Conservation (phyloP, 495 filamentous ascomycete genomes). For the Aspergillus ellipticus region DNA sequence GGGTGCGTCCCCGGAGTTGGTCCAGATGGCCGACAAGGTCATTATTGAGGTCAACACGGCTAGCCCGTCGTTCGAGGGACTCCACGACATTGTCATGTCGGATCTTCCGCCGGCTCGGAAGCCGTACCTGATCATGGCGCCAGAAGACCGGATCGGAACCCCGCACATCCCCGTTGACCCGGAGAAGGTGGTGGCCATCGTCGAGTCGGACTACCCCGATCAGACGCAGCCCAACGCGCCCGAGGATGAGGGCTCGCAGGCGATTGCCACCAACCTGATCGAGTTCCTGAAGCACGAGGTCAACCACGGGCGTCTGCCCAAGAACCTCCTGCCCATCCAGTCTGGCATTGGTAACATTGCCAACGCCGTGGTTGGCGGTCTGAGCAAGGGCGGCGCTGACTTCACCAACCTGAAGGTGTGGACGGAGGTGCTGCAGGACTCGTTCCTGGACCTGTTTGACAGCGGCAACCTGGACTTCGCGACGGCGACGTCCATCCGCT, state of each 20-base stretch:
- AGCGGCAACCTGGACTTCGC: constrained; percentile 86
- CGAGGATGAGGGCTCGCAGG: constrained; percentile 65
- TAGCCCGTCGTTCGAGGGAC: constrained; percentile 77
- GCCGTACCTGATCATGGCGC: constrained; percentile 80
- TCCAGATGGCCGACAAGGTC: constrained; percentile 89
- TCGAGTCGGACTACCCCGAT: constrained; percentile 82
- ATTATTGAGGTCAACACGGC: constrained; percentile 93
- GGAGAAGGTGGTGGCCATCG: constrained; percentile 80
- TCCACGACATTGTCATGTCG: constrained; percentile 88
- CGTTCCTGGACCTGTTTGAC: constrained; percentile 93
- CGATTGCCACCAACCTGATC: constrained; percentile 77
- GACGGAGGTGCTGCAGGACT: constrained; percentile 93
- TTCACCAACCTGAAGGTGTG: constrained; percentile 88
- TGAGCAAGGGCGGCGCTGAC: constrained; percentile 68
- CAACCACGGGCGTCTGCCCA: constrained; percentile 67
- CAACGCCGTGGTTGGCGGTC: constrained; percentile 85
- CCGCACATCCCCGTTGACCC: constrained; percentile 84
- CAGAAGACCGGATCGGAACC: constrained; percentile 78
- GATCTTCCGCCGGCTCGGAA: constrained; percentile 77
- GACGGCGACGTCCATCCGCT: constrained; percentile 86
- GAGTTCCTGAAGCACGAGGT: constrained; percentile 87
- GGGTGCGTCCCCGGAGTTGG: constrained; percentile 78
- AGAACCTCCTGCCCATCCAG: constrained; percentile 78
- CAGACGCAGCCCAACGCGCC: constrained; percentile 74
- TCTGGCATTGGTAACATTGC: constrained; percentile 93